Conservation (phyloP, 1,139 yeast genomes). For the Lodderomyces jiufengensis region DNA sequence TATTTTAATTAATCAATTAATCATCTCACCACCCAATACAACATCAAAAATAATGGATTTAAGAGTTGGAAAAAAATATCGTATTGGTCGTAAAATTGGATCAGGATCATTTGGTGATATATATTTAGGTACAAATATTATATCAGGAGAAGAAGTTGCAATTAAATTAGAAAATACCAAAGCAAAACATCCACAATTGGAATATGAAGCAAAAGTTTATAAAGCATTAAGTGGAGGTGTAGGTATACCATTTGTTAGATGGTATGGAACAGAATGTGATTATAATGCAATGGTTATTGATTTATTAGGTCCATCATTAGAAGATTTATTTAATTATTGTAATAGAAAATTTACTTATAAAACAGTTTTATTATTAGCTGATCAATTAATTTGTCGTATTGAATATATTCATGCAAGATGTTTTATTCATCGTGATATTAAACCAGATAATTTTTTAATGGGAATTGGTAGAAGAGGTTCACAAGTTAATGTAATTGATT, state of each 20-base stretch:
- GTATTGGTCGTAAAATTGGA: conserved; percentile 95
- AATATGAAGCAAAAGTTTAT: conserved; percentile 93
- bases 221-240: conserved; percentile 95
- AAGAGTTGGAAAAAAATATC: conserved; percentile 91
- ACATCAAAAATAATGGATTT: conserved; percentile 48
- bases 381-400: conserved; percentile 89
- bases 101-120: conserved; percentile 98
- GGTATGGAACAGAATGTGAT: conserved; percentile 97
- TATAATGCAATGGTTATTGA: conserved; percentile 97
- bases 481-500: conserved; percentile 93
- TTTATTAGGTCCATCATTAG: conserved; percentile 90
- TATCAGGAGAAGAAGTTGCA: conserved; percentile 96
- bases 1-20: not conserved
- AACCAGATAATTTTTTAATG: conserved; percentile 96
- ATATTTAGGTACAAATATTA: conserved; percentile 86
- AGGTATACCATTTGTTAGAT: conserved; percentile 94
- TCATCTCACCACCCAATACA: too few species aligned
- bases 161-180: conserved; percentile 86
- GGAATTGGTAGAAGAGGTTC: conserved; percentile 95
- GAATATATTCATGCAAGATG: conserved; percentile 95
- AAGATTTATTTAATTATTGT: conserved; percentile 94
- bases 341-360: conserved; percentile 89
- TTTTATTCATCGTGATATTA: conserved; percentile 87
- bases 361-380: conserved; percentile 88
- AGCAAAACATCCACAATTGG: conserved; percentile 95